These are phyloP conservation scores for Cercospora beticola DNA, from an alignment of 2,329 filamentous ascomycete species.

Conservation along the genomic window DNA sequence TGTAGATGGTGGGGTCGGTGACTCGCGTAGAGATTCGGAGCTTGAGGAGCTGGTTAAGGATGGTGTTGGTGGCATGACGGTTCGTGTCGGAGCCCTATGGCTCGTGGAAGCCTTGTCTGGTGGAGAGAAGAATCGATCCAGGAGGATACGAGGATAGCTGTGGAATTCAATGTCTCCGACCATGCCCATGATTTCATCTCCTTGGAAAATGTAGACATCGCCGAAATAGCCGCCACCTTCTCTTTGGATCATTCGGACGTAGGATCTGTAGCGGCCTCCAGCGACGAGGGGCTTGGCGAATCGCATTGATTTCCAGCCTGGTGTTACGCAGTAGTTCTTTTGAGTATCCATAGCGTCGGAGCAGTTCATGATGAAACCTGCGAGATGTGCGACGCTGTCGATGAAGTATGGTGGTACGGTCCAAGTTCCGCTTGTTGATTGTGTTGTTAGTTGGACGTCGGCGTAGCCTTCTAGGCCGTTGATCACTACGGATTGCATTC, in stretches of 20 bases:
- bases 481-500: slow-evolving; percentile 25
- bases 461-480: slow-evolving; percentile 40
- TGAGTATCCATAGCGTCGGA: slow-evolving; percentile 26
- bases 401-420: slow-evolving; percentile 36
- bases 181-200: slow-evolving; percentile 24
- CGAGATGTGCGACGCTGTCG: slow-evolving; percentile 31
- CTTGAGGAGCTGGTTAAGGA: background rate
- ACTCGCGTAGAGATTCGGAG: background rate
- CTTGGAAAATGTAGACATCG: slow-evolving; percentile 30
- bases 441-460: slow-evolving; percentile 15
- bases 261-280: slow-evolving; percentile 36
- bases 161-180: slow-evolving; percentile 54
- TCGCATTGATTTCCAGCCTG: slow-evolving; percentile 35
- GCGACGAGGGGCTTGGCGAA: slow-evolving; percentile 34
- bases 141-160: slow-evolving; percentile 62
- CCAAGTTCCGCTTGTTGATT: slow-evolving; percentile 17
- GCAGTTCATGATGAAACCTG: background rate
- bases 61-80: background rate
- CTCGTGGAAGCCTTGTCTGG: slow-evolving; percentile 48
- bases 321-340: slow-evolving; percentile 40
- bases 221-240: slow-evolving; percentile 32
- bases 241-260: slow-evolving; percentile 31
- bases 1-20: background rate
- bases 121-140: slow-evolving; percentile 66
- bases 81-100: background rate